A percentile compares a stretch with the other conserved stretches of the same genome.
phyloP scores from a whole-genome alignment of 116 monocot species.

The Trichopus zeylanicus region DNA sequence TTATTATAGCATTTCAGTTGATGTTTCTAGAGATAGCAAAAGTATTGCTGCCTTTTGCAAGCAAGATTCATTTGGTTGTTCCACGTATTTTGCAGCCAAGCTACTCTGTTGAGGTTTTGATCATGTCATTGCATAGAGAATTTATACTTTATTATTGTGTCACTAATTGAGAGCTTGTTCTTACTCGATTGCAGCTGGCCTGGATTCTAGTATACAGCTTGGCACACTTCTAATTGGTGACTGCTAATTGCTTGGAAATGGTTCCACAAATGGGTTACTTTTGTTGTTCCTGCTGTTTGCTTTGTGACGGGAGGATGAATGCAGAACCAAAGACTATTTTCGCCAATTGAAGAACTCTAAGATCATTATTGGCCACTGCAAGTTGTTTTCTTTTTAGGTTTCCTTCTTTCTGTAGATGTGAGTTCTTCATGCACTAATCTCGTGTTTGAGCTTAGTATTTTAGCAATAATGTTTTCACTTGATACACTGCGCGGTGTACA shows the following conservation, averaged over 20 bases:
- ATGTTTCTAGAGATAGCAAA: neutral
- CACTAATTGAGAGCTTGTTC: neutral
- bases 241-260: neutral
- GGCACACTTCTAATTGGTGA: conserved; percentile 46
- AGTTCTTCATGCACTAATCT: no score
- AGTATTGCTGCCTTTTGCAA: no score
- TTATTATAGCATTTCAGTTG: neutral
- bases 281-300: neutral
- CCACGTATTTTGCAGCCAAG: no score
- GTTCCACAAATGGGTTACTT: neutral
- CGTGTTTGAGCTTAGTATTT: no score
- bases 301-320: neutral
- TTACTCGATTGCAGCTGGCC: conserved; percentile 50
- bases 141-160: neutral
- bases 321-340: no score
- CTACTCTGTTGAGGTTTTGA: neutral
- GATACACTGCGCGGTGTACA: no score
- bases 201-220: conserved; percentile 90
- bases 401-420: no score
- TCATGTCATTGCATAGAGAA: neutral
- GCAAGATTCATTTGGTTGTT: no score
- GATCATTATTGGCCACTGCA: no score
- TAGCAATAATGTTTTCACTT: no score
- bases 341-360: no score
- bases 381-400: no score